Evolutionary conservation across 2,329 filamentous ascomycete species (phyloP), one percentile per base, ranked within the genome.

Genomic region (Paracoccidioides brasiliensis): DNA sequence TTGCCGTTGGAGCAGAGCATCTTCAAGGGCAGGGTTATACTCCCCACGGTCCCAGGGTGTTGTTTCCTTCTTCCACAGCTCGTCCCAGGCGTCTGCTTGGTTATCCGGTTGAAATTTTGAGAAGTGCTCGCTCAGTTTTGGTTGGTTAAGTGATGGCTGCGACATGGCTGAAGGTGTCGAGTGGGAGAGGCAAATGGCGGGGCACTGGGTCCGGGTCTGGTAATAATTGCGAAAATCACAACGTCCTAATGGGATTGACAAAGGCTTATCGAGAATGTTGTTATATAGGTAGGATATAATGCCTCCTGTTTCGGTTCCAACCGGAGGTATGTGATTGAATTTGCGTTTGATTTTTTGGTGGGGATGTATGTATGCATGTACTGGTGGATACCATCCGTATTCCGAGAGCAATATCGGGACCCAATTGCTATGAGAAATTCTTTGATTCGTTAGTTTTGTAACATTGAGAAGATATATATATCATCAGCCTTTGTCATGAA

Each of bases 11-110:
- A 69, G 62, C 32, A 84, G 69, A 0, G 76, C 66, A 59, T 84
- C 81, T 40, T 76, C 73, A 37, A 85, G 67, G 0, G 82, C 81
- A 4, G 80, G 80, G 53, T 78, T 80, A n/a, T 80, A 76, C 46
- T 69, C 67, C n/a, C 76, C 76, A 7, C 75, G 72, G 62, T 84
- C 81, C 80, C 80, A 85, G 2, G 80, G 80, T 7, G 81, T 71
- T 62, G 75, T 75, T 38, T 74, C 68, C 38, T 72, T 72, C 49
- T 74, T 68, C 80, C 80, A 84, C n/a, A 83, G 71, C 3, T 73
- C 67, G 53, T 77, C 75, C 80, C 80, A 82, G 57, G 73, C 74
- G 1, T 72, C 65, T 37, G 70, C 65, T 54, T 80, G 75, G 12
- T 68, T 62, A 14, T 69, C 64, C 5, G 69, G 67, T 28, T 67